Evolutionary conservation across 2,329 filamentous ascomycete species (phyloP), one percentile per base, ranked within the genome.

Genomic region (Arachnomyces sp.): DNA sequence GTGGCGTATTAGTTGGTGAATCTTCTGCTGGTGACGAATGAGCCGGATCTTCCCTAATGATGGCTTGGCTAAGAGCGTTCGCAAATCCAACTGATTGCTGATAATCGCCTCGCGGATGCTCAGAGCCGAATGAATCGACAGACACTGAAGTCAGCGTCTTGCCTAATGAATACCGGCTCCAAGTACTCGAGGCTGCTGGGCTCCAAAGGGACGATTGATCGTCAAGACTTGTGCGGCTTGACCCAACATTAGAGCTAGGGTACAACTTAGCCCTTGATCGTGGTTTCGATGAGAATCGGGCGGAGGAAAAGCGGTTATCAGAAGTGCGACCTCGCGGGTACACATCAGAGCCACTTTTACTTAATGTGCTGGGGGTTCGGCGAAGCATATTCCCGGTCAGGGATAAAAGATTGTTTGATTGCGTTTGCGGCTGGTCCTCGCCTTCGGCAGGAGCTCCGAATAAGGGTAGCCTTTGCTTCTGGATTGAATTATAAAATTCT

Each of bases 11-110:
- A 35, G 72, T 72, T 28, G 78, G 65, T 33, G 78, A 76, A 21
- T 82, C 79, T 51, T 82, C 81, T 47, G 69, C 50, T 69, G 70
- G 55, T 64, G 49, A 66, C 1, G 70, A 66, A 31, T 71, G 72
- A 8, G 74, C 73, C 34, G 75, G 74, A 54, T 93, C 87, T 54
- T 95, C 90, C 3, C 92, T 84, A 50, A 95, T 95, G 49, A 96
- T 98, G 28, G 90, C 90, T 60, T 96, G 90, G 53, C 88, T 95
- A 8, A 98, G 73, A 3, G 92, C 92, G 60, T 95, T 96, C 40
- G 92, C 92, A 57, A 98, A 98, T 1, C 92, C 92, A 56, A 98
- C 95, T 1, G 88, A 93, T 63, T 95, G 89, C 63, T 95, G 88
- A 61, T 90, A 95, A 53, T 94, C 88, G 31, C 79, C 80, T 34